Conservation (phyloP, 202 grass and related monocot species). For the Zoysia matrella region DNA sequence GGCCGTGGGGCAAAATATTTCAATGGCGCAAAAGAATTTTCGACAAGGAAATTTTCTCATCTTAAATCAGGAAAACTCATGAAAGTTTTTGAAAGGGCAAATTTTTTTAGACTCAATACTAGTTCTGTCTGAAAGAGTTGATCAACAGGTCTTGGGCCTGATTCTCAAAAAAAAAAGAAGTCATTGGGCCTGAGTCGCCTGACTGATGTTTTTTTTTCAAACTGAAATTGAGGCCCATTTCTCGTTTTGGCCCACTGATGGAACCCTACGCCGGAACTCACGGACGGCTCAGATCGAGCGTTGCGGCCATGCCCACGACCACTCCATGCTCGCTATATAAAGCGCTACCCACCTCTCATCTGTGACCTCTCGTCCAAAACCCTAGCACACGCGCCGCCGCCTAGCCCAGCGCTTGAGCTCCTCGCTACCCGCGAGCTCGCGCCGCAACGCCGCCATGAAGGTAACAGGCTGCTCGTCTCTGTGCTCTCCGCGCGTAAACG, state of each 20-base stretch:
- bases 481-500: background rate
- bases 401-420: conserved; percentile 20
- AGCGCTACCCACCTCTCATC: background rate
- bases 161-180: no score
- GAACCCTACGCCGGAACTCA: background rate
- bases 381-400: conserved; percentile 54
- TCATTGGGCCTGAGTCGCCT: no score
- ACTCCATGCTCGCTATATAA: conserved; percentile 41
- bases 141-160: background rate
- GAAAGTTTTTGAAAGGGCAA: background rate
- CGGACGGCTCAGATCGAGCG: conserved; percentile 41
- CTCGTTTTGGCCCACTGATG: background rate
- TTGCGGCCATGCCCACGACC: background rate
- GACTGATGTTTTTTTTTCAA: background rate
- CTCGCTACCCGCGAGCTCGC: conserved; percentile 49
- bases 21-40: background rate
- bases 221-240: background rate
- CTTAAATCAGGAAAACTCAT: background rate
- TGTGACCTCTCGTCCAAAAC: conserved; percentile 38
- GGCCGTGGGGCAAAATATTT: background rate
- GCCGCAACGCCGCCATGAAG: conserved; percentile 58
- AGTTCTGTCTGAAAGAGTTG: background rate
- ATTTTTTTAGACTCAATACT: background rate
- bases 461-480: background rate
- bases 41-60: background rate